phyloP scores from a whole-genome alignment of 345 rosid species.

The Psidium guajava region DNA sequence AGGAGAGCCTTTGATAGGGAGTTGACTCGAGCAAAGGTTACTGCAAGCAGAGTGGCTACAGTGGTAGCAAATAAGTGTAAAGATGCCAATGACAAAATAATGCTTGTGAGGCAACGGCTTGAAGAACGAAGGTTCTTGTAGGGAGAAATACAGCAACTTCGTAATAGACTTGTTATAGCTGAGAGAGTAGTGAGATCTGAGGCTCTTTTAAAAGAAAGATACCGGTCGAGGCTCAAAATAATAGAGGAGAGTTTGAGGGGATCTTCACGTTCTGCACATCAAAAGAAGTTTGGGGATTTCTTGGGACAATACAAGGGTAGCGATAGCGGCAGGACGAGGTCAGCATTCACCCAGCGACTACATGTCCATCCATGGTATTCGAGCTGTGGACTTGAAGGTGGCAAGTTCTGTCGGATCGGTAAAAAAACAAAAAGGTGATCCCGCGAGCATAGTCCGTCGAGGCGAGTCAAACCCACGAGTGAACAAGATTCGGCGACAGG shows the following conservation, averaged over 20 bases:
- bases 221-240: constrained; percentile 78
- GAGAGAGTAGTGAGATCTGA: constrained; percentile 95
- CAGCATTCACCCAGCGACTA: too few species aligned
- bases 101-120: constrained; percentile 99
- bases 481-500: too few species aligned
- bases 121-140: constrained; percentile 88
- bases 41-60: constrained; percentile 90
- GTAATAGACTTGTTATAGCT: constrained; percentile 66
- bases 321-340: too few species aligned
- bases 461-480: too few species aligned
- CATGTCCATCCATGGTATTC: too few species aligned
- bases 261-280: too few species aligned
- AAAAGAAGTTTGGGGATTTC: too few species aligned
- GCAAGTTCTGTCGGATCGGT: too few species aligned
- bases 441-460: too few species aligned
- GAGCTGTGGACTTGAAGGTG: too few species aligned
- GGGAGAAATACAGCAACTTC: constrained; percentile 99
- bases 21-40: constrained; percentile 95
- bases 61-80: constrained; percentile 99
- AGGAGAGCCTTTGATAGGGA: constrained; percentile 89
- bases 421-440: too few species aligned
- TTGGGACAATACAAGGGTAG: too few species aligned
- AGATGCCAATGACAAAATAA: constrained; percentile 91
- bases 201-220: constrained; percentile 96
- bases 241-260: constrained; percentile 85